Percentiles rank a stretch among this genome's conserved stretches.
Evolutionary conservation across 805 yeast genomes (phyloP).

Genomic region (Danielia reshetovae): DNA sequence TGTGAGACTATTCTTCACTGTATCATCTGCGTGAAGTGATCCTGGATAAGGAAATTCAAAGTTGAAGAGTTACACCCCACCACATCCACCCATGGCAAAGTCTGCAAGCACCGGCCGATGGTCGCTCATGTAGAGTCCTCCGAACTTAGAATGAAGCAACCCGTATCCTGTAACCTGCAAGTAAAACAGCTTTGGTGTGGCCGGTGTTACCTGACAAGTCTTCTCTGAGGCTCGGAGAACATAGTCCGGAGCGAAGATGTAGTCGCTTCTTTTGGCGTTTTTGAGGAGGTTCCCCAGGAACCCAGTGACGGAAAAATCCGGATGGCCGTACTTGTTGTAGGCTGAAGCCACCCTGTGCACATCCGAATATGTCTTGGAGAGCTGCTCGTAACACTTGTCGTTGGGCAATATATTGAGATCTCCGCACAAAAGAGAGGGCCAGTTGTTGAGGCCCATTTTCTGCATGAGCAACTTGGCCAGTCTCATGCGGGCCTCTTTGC

Average conservation of each 20-base stretch:
- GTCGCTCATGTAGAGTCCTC: slow-evolving; percentile 32
- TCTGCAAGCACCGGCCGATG: slow-evolving; percentile 35
- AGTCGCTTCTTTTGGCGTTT: slow-evolving; percentile 32
- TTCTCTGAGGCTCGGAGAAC: slow-evolving; percentile 12
- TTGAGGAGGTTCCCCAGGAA: slow-evolving; percentile 24
- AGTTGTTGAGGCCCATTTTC: slow-evolving; percentile 14
- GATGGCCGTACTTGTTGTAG: slow-evolving; percentile 26
- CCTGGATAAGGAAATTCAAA: too few relatives aligned
- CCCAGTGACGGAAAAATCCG: slow-evolving; percentile 29
- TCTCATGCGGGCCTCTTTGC: slow-evolving; percentile 9
- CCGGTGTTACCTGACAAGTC: slow-evolving; percentile 15
- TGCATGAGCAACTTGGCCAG: slow-evolving; percentile 9
- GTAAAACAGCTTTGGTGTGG: too few relatives aligned
- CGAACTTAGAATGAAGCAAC: slow-evolving; percentile 30
- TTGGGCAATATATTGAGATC: slow-evolving; percentile 26
- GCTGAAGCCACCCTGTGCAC: slow-evolving; percentile 18
- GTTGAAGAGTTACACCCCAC: too few relatives aligned
- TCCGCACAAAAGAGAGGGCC: slow-evolving; percentile 32
- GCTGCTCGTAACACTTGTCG: slow-evolving; percentile 16
- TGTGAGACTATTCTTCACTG: too few relatives aligned
- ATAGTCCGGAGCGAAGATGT: slow-evolving; percentile 27
- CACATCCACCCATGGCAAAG: slow-evolving; percentile 8
- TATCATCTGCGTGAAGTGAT: too few relatives aligned
- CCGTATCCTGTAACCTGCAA: slow-evolving; percentile 24
- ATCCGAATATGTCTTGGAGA: slow-evolving; percentile 16